These are phyloP conservation scores for Mikania micrantha DNA, from an alignment of 129 eudicot species.

Conservation along the genomic window DNA sequence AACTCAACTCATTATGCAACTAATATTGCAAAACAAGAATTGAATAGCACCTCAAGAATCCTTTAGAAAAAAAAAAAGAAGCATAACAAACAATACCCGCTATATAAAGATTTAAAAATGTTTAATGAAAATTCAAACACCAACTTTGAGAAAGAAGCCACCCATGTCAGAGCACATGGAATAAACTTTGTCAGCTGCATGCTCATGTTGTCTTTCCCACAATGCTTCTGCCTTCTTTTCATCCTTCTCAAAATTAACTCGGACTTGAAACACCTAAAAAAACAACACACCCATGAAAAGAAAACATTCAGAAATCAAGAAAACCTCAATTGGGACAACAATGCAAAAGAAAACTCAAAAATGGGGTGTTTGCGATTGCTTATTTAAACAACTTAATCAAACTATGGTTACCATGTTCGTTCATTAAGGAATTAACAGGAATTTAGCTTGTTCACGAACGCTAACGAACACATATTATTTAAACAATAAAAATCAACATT, in stretches of 20 bases:
- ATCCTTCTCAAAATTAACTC: constrained; percentile 77
- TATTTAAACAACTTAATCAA: background rate
- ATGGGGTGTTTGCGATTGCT: background rate
- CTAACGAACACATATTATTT: too few species aligned
- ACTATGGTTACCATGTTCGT: too few species aligned
- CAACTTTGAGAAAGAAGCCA: constrained; percentile 95
- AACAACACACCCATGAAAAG: background rate
- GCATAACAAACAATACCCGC: background rate
- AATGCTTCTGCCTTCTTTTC: constrained; percentile 73
- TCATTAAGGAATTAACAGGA: too few species aligned
- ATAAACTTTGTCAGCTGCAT: constrained; percentile 88
- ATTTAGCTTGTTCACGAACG: too few species aligned
- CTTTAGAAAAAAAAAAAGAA: background rate
- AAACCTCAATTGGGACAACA: constrained; percentile 28
- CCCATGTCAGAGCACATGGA: constrained; percentile 95
- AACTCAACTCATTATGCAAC: background rate
- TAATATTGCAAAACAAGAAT: background rate
- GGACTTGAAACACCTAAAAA: constrained; percentile 71
- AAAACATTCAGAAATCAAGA: constrained; percentile 10
- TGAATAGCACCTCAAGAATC: background rate
- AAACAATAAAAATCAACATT: too few species aligned
- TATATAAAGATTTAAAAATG: background rate
- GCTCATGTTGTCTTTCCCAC: constrained; percentile 97
- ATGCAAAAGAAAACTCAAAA: background rate
- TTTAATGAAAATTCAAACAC: constrained; percentile 12